Evolutionary conservation across 1,284 basidiomycete species (phyloP).

Genomic region (Boletus hoseneyae): DNA sequence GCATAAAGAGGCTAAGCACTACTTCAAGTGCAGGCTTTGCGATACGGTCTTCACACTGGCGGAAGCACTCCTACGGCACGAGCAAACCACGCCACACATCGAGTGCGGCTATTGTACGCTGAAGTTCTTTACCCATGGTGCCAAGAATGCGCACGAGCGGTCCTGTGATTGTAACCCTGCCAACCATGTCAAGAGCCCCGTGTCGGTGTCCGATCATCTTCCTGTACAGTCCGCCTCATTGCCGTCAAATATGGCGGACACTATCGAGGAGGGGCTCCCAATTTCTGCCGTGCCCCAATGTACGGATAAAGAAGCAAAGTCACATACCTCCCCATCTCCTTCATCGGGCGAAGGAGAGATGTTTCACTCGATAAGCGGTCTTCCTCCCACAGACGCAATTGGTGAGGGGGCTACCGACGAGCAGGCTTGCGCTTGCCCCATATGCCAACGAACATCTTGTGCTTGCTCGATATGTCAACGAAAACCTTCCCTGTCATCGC

Average conservation of each 20-base stretch:
- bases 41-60: conserved; percentile 1
- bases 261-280: background rate
- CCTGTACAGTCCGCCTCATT: background rate
- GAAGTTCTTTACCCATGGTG: background rate
- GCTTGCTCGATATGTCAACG: conserved; percentile 14
- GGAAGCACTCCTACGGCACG: conserved; percentile 9
- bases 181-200: background rate
- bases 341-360: conserved; percentile 15
- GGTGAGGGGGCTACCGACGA: background rate
- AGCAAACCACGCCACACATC: conserved; percentile 5
- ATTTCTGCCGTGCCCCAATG: background rate
- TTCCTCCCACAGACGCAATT: background rate
- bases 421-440: conserved; percentile 3
- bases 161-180: conserved; percentile 4
- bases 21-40: conserved; percentile 12
- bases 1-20: conserved; percentile 6
- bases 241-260: background rate
- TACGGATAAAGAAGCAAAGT: background rate
- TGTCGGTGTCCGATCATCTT: no score
- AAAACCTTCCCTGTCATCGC: background rate
- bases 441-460: conserved; percentile 8
- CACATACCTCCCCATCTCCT: background rate
- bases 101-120: conserved; percentile 17
- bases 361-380: conserved; percentile 5
- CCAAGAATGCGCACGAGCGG: conserved; percentile 11